These are phyloP conservation scores for Goniomonas avonlea DNA, from an alignment of 78 protist genomes.

Conservation along the genomic window DNA sequence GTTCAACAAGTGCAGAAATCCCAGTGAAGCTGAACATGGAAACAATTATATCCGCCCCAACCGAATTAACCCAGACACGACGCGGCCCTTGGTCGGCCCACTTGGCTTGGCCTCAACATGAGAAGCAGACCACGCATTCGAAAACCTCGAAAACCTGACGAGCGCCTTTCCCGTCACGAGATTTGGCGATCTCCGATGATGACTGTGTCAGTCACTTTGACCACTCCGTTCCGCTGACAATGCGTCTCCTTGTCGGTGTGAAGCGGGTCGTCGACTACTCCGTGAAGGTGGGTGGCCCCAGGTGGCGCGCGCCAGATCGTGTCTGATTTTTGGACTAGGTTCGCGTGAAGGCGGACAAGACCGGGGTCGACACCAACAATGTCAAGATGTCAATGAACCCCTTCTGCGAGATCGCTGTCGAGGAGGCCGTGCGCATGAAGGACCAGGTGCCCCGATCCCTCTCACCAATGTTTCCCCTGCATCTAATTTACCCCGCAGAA, in stretches of 20 bases:
- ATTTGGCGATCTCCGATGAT: not conserved
- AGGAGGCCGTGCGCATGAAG: constrained; percentile 82
- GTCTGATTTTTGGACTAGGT: constrained; percentile 2
- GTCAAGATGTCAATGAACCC: constrained; percentile 92
- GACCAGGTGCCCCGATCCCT: constrained; percentile 41
- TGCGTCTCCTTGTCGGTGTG: constrained; percentile 67
- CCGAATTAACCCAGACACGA: no score
- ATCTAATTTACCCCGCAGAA: no score
- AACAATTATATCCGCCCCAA: no score
- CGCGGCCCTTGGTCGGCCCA: no score
- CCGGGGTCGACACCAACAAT: constrained; percentile 74
- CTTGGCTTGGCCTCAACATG: no score
- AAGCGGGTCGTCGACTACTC: constrained; percentile 92
- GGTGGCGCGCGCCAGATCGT: not conserved
- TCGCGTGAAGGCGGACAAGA: constrained; percentile 76
- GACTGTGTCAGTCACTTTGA: not conserved
- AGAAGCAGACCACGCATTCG: not conserved
- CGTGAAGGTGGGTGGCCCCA: constrained; percentile 50
- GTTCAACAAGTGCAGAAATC: no score
- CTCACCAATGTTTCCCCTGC: no score
- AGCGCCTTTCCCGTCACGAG: not conserved
- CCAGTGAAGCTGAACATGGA: no score
- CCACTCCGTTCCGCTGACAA: not conserved
- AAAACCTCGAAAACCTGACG: not conserved
- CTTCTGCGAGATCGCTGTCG: constrained; percentile 87